Evolutionary conservation across 768 basidiomycete species (phyloP), one percentile per base, ranked within the genome.

Genomic region (Leucocoprinus sp.): DNA sequence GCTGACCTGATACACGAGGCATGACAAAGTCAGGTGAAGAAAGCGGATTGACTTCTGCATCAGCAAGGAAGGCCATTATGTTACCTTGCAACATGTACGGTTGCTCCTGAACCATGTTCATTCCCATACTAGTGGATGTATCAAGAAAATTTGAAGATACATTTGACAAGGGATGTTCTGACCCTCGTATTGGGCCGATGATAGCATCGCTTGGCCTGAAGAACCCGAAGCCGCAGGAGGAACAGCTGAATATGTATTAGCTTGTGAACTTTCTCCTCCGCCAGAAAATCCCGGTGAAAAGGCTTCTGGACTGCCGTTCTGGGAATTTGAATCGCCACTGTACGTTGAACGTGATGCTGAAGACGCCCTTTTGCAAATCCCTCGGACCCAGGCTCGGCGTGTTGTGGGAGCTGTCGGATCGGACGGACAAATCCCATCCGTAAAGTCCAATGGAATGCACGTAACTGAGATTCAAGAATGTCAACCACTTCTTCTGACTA

Each of bases 341-440:
- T 65, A 63, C 31, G 54, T 63, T 19, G 75, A 74, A 49, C 68
- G 67, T 40, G 70, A 63, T 17, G 59, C 64, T 36, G 68, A 73
- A 3, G 76, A 64, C 4, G 76, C 71, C 68, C 85, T 87, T 61
- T 86, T 90, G 50, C 82, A 84, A 6, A 92, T 81, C 6, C 91
- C 92, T 37, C 91, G 78, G 49, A 93, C 77, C 91, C 92, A 95
- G 6, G 91, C 85, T 8, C 83, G 85, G 12, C 90, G 75, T 2
- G 69, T 66, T 4, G 50, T 37, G 33, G 64, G 70, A 35, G 71
- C 71, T 12, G 61, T 50, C 11, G 62, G 52, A 9, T 69, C 68
- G 18, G 81, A 76, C 41, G 72, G 71, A 26, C 38, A 24, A 15
- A 31, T 18, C 19, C 71, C 71, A 23, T 75, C 68, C 0, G 80